Conservation (phyloP, 352 stramenopile genomes). For the Phytophthora ohioensis region DNA sequence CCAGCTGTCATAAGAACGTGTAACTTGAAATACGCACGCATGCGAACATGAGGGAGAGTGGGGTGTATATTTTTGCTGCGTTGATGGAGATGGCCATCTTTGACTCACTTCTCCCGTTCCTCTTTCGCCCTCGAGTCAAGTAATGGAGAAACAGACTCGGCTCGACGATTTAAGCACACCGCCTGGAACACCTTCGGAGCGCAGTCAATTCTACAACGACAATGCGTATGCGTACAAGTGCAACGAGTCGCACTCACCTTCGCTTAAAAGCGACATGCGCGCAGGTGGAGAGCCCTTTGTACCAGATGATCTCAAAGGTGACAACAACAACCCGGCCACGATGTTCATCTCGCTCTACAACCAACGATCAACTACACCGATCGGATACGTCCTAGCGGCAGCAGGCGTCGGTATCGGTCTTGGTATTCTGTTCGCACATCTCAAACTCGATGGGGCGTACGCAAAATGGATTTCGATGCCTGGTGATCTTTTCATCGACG, state of each 20-base stretch:
- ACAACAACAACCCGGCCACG: slow-evolving; percentile 31
- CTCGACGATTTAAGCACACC: slow-evolving; percentile 40
- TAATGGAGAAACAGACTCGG: slow-evolving; percentile 21
- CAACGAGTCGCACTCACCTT: slow-evolving; percentile 28
- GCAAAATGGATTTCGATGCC: slow-evolving; percentile 64
- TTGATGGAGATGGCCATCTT: neutral
- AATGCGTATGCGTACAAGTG: slow-evolving; percentile 30
- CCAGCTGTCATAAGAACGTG: slow-evolving; percentile 37
- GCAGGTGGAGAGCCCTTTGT: slow-evolving; percentile 17
- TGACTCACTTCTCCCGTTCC: slow-evolving; percentile 21
- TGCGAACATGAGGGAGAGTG: slow-evolving; percentile 16
- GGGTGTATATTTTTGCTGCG: slow-evolving; percentile 12
- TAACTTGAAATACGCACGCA: slow-evolving; percentile 23
- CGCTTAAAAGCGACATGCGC: slow-evolving; percentile 33
- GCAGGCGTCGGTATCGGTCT: slow-evolving; percentile 55
- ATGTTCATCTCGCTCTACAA: slow-evolving; percentile 62
- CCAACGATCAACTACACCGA: slow-evolving; percentile 45
- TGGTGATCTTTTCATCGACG: slow-evolving; percentile 68
- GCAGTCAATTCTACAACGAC: slow-evolving; percentile 23
- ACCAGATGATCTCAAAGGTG: slow-evolving; percentile 11
- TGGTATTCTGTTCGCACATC: slow-evolving; percentile 49
- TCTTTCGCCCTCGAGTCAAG: neutral
- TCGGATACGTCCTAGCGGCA: slow-evolving; percentile 50
- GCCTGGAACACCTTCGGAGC: slow-evolving; percentile 30
- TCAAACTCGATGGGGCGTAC: slow-evolving; percentile 35